These are phyloP conservation scores for Pseudogymnoascus sp. DNA, from an alignment of 2,329 filamentous ascomycete species.

Conservation along the genomic window DNA sequence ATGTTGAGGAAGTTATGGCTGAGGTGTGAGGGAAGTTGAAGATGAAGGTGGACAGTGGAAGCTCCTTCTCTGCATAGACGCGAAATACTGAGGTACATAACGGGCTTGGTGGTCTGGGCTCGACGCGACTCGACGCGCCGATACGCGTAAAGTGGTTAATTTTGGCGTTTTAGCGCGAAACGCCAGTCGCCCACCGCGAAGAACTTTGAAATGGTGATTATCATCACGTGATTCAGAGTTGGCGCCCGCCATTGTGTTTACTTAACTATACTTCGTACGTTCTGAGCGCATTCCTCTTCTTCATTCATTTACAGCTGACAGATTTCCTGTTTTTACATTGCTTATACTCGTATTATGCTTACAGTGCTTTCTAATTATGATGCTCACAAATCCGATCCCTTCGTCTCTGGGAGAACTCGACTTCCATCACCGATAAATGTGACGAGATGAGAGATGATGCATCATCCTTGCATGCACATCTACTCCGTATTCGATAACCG, in stretches of 20 bases:
- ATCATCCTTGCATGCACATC: conserved; percentile 5
- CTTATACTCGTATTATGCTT: neutral
- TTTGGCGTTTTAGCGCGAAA: conserved; percentile 5
- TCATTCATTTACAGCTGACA: neutral
- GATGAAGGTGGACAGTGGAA: neutral
- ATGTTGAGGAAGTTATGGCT: conserved; percentile 10
- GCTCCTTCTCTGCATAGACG: neutral
- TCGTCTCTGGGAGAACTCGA: neutral
- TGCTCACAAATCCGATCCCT: too few species aligned
- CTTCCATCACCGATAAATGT: neutral
- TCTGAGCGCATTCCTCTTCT: neutral
- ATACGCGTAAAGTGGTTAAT: conserved; percentile 7
- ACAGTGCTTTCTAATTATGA: neutral
- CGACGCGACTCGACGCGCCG: neutral
- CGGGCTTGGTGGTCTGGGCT: neutral
- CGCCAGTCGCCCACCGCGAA: neutral
- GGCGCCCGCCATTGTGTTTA: neutral
- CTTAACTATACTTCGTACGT: neutral
- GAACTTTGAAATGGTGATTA: neutral
- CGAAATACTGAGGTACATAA: conserved; percentile 7
- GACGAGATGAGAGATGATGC: conserved; percentile 1
- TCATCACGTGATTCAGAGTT: neutral
- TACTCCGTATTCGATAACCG: conserved; percentile 1
- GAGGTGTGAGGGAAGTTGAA: neutral
- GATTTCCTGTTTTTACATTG: neutral